Base-by-base conservation (phyloP, 352 stramenopile genomes). In the Plasmopara halstedii region DNA sequence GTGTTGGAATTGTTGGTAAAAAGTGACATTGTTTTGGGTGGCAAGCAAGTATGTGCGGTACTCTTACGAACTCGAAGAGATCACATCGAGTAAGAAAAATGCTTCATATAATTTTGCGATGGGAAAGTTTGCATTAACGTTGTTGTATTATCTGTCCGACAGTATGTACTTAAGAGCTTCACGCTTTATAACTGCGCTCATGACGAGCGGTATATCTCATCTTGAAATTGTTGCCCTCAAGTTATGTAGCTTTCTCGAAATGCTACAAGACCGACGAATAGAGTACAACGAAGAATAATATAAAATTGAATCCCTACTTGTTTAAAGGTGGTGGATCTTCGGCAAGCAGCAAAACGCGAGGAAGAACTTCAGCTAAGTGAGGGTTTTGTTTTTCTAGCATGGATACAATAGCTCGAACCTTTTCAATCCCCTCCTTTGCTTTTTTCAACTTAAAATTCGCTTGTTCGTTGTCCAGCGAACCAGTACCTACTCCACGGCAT, bases 331-430 rank as follows among this genome's bases (percentile, higher is more conserved):
- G 58, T 14, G 77, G 72, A 40, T 89, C 81, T 46, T 94, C 76
- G 5, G 81, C 70, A 4, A 96, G 79, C 46, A 88, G 46, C 18
- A 80, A 51, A 2, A 96, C 83, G 0, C 85, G 78, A 19, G 68
- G 55, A 4, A 96, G 77, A 20, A 96, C 83, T 43, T 95, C 85
- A 10, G 58, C 62, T 17, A 96, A 53, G 22, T 95, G 81, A 10
- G 83, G 83, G 33, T 71, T 83, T 29, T 85, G 72, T 33, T 70
- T 62, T 53, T 85, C 65, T 13, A 93, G 61, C 41, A 57, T 46
- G 10, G 46, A 25, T 21, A 94, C 73, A 37, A 88, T 76, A 8
- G 71, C 59, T 29, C 74, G 74, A 43, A 90, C 73, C 8, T 68
- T 69, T 38, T 68, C 61, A 19, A 85, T 20, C 1, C 53, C 62